Evolutionary conservation across 164 flowering plant species (phyloP).

Genomic region (Piper betle): DNA sequence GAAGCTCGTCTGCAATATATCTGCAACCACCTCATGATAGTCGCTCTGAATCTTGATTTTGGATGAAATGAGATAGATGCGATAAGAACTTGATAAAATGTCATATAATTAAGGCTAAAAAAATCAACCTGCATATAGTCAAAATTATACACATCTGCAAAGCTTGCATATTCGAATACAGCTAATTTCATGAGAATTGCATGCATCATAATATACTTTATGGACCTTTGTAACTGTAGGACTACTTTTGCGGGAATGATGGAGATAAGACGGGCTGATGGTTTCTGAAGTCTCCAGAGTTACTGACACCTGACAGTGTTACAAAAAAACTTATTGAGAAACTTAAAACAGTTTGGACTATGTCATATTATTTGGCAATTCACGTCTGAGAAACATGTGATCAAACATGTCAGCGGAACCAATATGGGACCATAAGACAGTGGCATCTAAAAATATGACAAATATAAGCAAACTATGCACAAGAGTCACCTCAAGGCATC

Average conservation of each 20-base stretch:
- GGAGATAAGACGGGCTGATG: conserved; percentile 52
- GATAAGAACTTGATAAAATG: background rate
- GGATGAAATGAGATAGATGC: background rate
- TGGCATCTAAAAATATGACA: background rate
- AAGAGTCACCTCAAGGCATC: conserved; percentile 86
- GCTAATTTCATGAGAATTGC: too few species aligned
- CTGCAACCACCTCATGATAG: conserved; percentile 91
- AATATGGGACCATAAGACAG: background rate
- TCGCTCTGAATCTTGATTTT: conserved; percentile 72
- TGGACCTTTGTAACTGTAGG: conserved; percentile 83
- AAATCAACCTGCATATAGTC: too few species aligned
- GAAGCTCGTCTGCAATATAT: conserved; percentile 88
- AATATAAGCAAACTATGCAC: background rate
- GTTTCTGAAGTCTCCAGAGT: conserved; percentile 85
- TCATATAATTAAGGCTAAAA: too few species aligned
- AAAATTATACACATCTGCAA: background rate
- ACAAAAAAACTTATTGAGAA: too few species aligned
- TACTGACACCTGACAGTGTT: conserved; percentile 50
- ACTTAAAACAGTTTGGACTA: background rate
- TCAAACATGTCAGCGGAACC: background rate
- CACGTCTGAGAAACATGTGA: background rate
- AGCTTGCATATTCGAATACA: background rate
- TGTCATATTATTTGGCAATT: background rate
- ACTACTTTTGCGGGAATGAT: conserved; percentile 80
- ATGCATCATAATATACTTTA: background rate